Conservation (phyloP, 257 asterid species). For the Catharanthus roseus region DNA sequence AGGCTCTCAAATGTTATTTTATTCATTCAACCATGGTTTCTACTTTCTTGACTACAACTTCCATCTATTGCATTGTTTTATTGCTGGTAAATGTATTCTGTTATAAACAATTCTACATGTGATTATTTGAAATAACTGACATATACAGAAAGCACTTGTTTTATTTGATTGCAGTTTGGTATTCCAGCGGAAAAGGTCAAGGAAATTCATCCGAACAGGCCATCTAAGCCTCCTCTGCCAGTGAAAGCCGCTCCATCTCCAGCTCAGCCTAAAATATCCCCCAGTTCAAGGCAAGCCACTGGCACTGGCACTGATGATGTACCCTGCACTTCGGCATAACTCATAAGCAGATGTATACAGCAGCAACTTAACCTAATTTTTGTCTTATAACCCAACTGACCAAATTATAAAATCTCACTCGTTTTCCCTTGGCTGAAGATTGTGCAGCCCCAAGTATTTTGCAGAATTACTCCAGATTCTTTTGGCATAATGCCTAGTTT, state of each 20-base stretch:
- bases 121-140: neutral
- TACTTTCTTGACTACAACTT: neutral
- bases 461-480: neutral
- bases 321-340: slow-evolving; percentile 53
- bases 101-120: neutral
- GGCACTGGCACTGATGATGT: slow-evolving; percentile 39
- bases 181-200: slow-evolving; percentile 44
- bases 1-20: neutral
- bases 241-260: slow-evolving; percentile 39
- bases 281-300: slow-evolving; percentile 8
- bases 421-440: neutral
- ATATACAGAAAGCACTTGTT: slow-evolving; percentile 7
- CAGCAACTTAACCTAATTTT: neutral
- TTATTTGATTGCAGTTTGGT: slow-evolving; percentile 49
- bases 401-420: neutral
- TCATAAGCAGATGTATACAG: slow-evolving; percentile 5
- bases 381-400: neutral
- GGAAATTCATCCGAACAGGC: slow-evolving; percentile 46
- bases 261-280: slow-evolving; percentile 25
- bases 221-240: slow-evolving; percentile 34
- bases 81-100: neutral
- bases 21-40: neutral
- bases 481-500: neutral
- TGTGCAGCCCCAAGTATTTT: neutral
- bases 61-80: neutral